Evolutionary conservation across 495 filamentous ascomycete genomes (phyloP), one percentile per base, ranked within the genome.

Genomic region (Pyronema domesticum): DNA sequence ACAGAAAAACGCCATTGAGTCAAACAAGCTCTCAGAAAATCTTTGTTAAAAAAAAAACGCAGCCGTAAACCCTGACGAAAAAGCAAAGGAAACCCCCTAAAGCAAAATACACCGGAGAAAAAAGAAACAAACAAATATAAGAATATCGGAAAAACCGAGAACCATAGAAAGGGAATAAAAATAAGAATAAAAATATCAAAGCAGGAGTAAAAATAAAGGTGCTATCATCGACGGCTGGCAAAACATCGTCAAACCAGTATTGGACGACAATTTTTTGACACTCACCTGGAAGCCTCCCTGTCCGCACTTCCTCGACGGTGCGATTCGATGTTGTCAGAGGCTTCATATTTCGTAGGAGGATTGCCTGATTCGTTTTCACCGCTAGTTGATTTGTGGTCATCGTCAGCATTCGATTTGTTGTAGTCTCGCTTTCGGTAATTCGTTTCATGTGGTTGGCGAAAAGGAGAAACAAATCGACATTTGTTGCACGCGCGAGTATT

Each of bases 181-280:
- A 42, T 13, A 42, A 13, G 39, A 17, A 42, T 42, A 42, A 13
- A 13, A 19, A 19, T 47, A n/a, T 51, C 3, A 35, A 17, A 51
- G 30, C 14, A 51, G 30, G 48, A 18, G 30, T 51, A n/a, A 37
- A n/a, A 30, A 35, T 6, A 36, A n/a, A 51, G n/a, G 35, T 34
- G 35, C 30, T 53, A 53, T 34, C 50, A 53, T 42, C 50, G 50
- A 34, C 34, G 50, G 37, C 50, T 53, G 23, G 14, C 50, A 53
- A 15, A 13, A 7, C 42, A 10, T 40, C 42, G 35, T 53, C 35
- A 53, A 53, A 40, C 50, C 19, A 43, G 50, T 34, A 11, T 53
- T 47, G 14, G 3, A 9, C 37, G 34, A 7, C 11, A 33, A 43
- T 19, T 13, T 17, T 10, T 53, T 53, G 37, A 53, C 50, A 43